Evolutionary conservation across 495 filamentous ascomycete species (phyloP).

Genomic region (Penicillium lagena): DNA sequence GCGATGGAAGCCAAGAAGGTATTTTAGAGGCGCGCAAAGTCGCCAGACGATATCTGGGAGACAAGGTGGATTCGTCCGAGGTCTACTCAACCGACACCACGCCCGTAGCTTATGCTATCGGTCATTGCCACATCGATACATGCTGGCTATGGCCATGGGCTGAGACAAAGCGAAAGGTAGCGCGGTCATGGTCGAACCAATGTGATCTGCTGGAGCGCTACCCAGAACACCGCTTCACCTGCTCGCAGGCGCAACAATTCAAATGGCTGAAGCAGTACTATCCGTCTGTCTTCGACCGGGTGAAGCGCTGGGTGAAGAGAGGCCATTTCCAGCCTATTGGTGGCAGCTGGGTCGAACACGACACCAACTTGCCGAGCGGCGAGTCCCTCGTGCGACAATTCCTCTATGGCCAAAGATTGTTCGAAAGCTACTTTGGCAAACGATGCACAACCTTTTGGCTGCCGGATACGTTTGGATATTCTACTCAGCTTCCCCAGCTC

Average conservation of each 20-base stretch:
- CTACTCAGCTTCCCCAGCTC: constrained; percentile 86
- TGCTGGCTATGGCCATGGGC: constrained; percentile 99
- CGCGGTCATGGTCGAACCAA: constrained; percentile 92
- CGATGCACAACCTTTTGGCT: constrained; percentile 92
- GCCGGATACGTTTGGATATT: constrained; percentile 97
- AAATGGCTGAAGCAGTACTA: constrained; percentile 94
- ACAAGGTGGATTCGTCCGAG: constrained; percentile 70
- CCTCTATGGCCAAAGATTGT: constrained; percentile 88
- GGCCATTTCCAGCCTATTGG: constrained; percentile 92
- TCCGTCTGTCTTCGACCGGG: constrained; percentile 78
- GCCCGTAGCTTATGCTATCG: constrained; percentile 78
- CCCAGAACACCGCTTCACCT: constrained; percentile 86
- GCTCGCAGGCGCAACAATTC: constrained; percentile 93
- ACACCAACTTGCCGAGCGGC: constrained; percentile 93
- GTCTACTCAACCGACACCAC: constrained; percentile 74
- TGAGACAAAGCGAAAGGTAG: constrained; percentile 97
- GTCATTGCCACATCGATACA: constrained; percentile 95
- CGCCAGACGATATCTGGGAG: constrained; percentile 73
- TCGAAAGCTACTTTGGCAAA: constrained; percentile 87
- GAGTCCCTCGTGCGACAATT: constrained; percentile 96
- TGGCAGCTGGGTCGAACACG: constrained; percentile 98
- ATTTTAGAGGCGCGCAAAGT: constrained; percentile 75
- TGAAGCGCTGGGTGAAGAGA: constrained; percentile 83
- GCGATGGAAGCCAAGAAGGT: constrained; percentile 64
- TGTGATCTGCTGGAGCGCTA: constrained; percentile 92